Percentiles rank a stretch among this genome's conserved stretches.
Conservation (phyloP, 176 grass and related monocot species). For the Avena eriantha region DNA sequence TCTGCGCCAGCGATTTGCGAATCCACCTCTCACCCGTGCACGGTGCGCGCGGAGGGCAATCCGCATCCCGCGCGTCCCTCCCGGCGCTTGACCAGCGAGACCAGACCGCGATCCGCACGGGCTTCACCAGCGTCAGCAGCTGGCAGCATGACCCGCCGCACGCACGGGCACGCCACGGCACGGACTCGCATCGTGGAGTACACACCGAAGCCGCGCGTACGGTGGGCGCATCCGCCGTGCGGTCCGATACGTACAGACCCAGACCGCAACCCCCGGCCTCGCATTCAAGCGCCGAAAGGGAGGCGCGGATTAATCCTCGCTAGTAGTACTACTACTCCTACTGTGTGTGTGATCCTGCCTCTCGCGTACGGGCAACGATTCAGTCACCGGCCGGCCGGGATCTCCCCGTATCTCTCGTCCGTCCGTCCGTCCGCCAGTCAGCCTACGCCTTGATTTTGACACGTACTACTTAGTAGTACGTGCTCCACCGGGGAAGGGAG, state of each 20-base stretch:
- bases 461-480: neutral
- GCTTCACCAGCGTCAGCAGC: neutral
- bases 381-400: neutral
- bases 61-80: neutral
- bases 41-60: neutral
- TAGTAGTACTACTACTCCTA: neutral
- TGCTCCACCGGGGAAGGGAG: neutral
- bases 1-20: too few relatives aligned
- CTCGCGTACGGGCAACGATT: neutral
- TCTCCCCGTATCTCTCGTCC: neutral
- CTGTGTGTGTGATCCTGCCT: neutral
- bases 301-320: neutral
- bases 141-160: neutral
- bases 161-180: neutral
- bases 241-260: too few relatives aligned
- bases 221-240: too few relatives aligned
- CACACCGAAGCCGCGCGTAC: too few relatives aligned
- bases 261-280: neutral
- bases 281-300: slow-evolving; percentile 34
- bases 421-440: neutral
- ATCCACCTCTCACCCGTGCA: too few relatives aligned
- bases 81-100: slow-evolving; percentile 17
- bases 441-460: neutral
- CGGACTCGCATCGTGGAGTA: neutral
- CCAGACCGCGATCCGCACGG: neutral